Evolutionary conservation across 495 filamentous ascomycete species (phyloP).

Genomic region (Margaritispora aquatica): DNA sequence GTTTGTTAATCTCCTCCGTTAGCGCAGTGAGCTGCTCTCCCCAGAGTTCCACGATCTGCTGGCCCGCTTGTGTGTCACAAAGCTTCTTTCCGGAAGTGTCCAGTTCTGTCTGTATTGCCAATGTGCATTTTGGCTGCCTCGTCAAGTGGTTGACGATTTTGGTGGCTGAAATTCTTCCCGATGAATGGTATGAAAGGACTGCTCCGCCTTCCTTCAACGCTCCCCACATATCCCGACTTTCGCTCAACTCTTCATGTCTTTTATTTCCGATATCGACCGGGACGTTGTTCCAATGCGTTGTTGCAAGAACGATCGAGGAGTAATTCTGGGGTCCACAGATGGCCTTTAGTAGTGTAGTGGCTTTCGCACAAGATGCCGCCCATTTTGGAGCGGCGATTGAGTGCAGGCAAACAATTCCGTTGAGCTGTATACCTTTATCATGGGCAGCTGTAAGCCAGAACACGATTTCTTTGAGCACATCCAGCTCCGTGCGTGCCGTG

Average conservation of each 20-base stretch:
- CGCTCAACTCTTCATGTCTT: constrained; percentile 1
- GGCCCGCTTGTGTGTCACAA: neutral
- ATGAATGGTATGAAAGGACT: neutral
- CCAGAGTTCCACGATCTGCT: neutral
- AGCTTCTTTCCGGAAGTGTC: neutral
- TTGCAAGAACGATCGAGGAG: constrained; percentile 18
- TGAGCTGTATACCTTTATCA: constrained; percentile 7
- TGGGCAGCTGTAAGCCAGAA: constrained; percentile 18
- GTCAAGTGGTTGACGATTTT: neutral
- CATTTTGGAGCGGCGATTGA: constrained; percentile 24
- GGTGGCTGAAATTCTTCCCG: neutral
- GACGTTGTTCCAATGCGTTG: constrained; percentile 14
- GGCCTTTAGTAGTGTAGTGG: constrained; percentile 17
- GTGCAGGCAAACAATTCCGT: constrained; percentile 29
- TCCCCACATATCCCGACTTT: neutral
- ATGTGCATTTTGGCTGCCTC: neutral
- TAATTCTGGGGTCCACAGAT: constrained; percentile 16
- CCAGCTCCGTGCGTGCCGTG: constrained; percentile 24
- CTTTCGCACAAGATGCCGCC: constrained; percentile 14
- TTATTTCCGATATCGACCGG: neutral
- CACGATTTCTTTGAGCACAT: constrained; percentile 24
- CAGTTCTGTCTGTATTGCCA: neutral
- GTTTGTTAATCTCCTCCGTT: neutral
- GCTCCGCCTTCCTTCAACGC: neutral
- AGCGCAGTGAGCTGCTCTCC: neutral